phyloP scores from a whole-genome alignment of 2,329 filamentous ascomycete species.

The Thielaviopsis musarum region DNA sequence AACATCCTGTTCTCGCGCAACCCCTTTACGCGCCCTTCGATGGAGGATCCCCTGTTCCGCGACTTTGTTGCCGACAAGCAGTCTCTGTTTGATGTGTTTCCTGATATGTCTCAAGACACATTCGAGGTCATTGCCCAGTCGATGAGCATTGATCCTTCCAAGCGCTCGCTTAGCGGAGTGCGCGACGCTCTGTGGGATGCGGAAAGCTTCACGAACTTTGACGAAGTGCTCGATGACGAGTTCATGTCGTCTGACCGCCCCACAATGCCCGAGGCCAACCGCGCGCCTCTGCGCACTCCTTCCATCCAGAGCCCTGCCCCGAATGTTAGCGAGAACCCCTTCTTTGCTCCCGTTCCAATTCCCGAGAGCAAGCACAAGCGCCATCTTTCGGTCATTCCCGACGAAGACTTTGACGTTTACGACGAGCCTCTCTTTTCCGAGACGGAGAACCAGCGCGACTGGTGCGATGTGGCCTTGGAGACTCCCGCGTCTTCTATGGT shows the following conservation, averaged over 20 bases:
- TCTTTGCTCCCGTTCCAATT: constrained; percentile 3
- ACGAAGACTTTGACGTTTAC: constrained; percentile 54
- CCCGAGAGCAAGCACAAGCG: constrained; percentile 5
- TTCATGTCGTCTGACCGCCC: constrained; percentile 76
- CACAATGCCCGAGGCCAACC: constrained; percentile 68
- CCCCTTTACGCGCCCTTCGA: constrained; percentile 79
- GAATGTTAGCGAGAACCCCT: constrained; percentile 16
- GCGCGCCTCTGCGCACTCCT: constrained; percentile 86
- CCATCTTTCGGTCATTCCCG: constrained; percentile 69
- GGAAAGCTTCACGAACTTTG: constrained; percentile 82
- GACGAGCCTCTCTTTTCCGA: constrained; percentile 72
- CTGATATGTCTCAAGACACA: constrained; percentile 95
- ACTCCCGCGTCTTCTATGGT: constrained; percentile 69
- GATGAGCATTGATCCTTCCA: constrained; percentile 78
- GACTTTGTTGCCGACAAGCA: constrained; percentile 91
- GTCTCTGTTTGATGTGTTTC: constrained; percentile 93
- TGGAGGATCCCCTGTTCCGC: constrained; percentile 80
- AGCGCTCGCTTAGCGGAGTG: constrained; percentile 64
- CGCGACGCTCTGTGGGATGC: constrained; percentile 64
- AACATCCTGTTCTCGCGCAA: constrained; percentile 96
- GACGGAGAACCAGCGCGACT: constrained; percentile 55
- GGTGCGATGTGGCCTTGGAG: constrained; percentile 62
- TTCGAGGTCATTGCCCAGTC: constrained; percentile 85
- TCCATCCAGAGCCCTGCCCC: constrained; percentile 71
- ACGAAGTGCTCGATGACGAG: constrained; percentile 69